Evolutionary conservation across 371 early-diverging fungal species (phyloP).

Genomic region (Syncephalastrum contaminatum): DNA sequence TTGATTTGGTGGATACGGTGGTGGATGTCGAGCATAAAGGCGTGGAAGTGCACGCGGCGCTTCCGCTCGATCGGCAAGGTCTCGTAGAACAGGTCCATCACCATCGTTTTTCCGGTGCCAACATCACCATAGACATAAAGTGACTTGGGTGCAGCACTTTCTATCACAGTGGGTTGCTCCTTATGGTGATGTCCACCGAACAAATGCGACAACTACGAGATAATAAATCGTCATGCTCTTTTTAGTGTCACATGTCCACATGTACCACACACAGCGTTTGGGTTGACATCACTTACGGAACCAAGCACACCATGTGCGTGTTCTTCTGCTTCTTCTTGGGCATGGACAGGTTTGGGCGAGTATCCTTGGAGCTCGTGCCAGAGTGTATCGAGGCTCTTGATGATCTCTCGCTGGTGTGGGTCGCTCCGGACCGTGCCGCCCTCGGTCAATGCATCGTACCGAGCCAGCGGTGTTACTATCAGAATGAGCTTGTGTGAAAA

Average conservation of each 20-base stretch:
- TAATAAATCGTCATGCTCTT: background rate
- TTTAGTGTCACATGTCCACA: constrained; percentile 1
- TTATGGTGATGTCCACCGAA: constrained; percentile 5
- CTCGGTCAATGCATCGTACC: constrained; percentile 18
- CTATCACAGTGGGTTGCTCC: background rate
- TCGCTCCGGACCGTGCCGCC: constrained; percentile 16
- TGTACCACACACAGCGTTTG: too few relatives aligned
- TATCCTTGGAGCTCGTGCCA: constrained; percentile 27
- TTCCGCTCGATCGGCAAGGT: constrained; percentile 69
- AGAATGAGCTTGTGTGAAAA: too few relatives aligned
- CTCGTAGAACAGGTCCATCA: constrained; percentile 95
- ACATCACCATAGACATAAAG: constrained; percentile 85
- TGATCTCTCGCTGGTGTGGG: constrained; percentile 23
- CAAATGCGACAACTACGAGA: constrained; percentile 6
- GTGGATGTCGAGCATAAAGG: constrained; percentile 94
- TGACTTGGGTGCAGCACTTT: constrained; percentile 47
- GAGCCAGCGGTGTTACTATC: constrained; percentile 12
- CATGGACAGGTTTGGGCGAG: constrained; percentile 3
- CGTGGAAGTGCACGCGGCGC: constrained; percentile 91
- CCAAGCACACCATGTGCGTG: too few relatives aligned
- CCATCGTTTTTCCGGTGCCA: constrained; percentile 91
- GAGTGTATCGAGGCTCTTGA: constrained; percentile 20
- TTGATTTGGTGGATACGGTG: constrained; percentile 78
- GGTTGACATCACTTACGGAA: too few relatives aligned
- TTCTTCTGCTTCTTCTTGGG: too few relatives aligned